Evolutionary conservation across 1,284 basidiomycete genomes (phyloP), one percentile per base, ranked within the genome.

Genomic region (Cryptococcus floricola): DNA sequence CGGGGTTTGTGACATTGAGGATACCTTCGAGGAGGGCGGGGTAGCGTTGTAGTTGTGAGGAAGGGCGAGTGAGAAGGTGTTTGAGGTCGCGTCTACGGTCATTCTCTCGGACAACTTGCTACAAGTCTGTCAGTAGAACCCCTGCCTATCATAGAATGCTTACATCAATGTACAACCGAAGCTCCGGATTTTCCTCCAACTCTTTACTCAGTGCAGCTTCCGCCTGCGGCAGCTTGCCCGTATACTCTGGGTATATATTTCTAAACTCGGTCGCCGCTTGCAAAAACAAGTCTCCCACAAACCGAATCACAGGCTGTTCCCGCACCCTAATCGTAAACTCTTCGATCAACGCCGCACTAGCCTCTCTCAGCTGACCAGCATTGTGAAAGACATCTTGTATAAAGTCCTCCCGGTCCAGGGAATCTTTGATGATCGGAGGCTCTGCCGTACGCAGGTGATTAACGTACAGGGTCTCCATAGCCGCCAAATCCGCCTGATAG

Each of bases 211-310:
- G 79, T 56, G 86, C 79, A 70, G 87, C 87, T 72, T 96, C 92
- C 0, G 92, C 92, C 7, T 88, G 77, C 0, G 93, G 91, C 53
- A 92, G 83, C 66, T 88, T 85, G 3, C 89, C 88, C 23, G 93
- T 84, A 65, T 97, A 97, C 13, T 82, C 81, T 0, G 90, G 89
- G 75, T 98, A 98, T 3, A 87, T 85, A 8, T 85, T 79, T 38
- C 88, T 83, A 79, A 97, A 98, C 67, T 94, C 89, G 1, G 89
- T 86, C 0, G 91, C 91, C 0, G 91, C 88, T 16, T 87, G 84
- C 49, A 97, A 79, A 69, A 97, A 90, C 52, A 98, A 85, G 70
- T 98, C 93, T 0, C 94, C 95, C 46, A 98, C 88, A 46, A 82
- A 82, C 60, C 87, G 84, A 43, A 97, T 87, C 48, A 97, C 81